These are phyloP conservation scores for Dichomitus squalens DNA, from an alignment of 1,284 basidiomycete species.

Conservation along the genomic window DNA sequence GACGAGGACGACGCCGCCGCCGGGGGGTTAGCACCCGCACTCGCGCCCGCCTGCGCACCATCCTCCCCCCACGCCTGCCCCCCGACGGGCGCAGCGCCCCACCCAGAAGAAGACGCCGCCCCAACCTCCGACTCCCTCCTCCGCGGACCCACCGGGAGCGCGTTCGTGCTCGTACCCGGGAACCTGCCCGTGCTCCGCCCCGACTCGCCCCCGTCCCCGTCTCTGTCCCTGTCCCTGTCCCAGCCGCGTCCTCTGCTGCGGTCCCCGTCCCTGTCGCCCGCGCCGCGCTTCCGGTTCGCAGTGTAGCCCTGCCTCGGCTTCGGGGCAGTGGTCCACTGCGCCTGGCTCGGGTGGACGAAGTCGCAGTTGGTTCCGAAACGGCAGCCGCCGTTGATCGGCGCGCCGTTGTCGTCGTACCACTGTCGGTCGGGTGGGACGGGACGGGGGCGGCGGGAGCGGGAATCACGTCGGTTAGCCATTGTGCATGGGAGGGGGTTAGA, in stretches of 20 bases:
- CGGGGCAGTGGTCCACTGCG: conserved; percentile 22
- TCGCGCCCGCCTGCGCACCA: not conserved
- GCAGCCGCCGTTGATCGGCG: conserved; percentile 22
- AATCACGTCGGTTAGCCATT: not conserved
- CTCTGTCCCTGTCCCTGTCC: not conserved
- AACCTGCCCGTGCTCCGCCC: no score
- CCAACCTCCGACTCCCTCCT: not conserved
- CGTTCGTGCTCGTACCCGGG: not conserved
- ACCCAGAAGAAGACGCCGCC: not conserved
- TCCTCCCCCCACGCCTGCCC: not conserved
- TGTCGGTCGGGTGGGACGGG: not conserved
- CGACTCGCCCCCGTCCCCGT: not conserved
- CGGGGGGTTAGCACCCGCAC: no score
- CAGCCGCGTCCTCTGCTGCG: not conserved
- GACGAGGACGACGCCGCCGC: not conserved
- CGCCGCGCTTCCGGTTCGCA: no score
- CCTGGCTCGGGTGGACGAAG: conserved; percentile 29
- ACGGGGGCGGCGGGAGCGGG: not conserved
- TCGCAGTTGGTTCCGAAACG: conserved; percentile 14
- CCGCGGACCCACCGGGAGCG: not conserved
- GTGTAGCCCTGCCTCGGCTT: no score
- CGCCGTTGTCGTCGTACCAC: conserved; percentile 27
- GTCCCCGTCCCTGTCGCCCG: not conserved
- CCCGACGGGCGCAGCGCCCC: not conserved
- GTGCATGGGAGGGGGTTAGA: conserved; percentile 5